Percentiles rank a stretch among this genome's conserved stretches.
These are phyloP conservation scores for Maudiozyma pseudohumilis DNA, from an alignment of 805 yeast species.

Conservation along the genomic window DNA sequence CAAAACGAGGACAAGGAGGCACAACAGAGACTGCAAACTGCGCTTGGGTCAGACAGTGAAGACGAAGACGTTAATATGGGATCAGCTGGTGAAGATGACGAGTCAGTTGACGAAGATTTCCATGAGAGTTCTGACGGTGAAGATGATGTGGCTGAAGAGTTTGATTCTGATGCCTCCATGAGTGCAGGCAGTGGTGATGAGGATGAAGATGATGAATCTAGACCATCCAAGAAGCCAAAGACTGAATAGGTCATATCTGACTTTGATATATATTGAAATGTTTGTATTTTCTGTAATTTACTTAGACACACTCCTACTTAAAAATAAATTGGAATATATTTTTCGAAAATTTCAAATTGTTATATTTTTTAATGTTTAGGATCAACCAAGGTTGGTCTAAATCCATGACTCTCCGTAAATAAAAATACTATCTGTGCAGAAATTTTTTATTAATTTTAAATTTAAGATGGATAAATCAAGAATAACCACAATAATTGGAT, in stretches of 20 bases:
- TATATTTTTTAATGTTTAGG: no score
- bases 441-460: no score
- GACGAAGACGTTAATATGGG: constrained; percentile 43
- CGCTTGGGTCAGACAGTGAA: constrained; percentile 50
- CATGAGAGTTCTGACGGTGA: constrained; percentile 39
- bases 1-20: constrained; percentile 87
- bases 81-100: constrained; percentile 75
- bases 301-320: no score
- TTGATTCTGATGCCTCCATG: constrained; percentile 48
- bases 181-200: constrained; percentile 27
- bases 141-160: constrained; percentile 71
- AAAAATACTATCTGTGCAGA: no score
- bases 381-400: no score
- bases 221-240: constrained; percentile 33
- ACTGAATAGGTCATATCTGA: constrained; percentile 7
- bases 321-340: no score
- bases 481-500: no score
- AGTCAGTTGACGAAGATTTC: constrained; percentile 81
- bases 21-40: constrained; percentile 68
- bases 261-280: neutral
- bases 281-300: neutral
- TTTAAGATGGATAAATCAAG: no score
- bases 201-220: constrained; percentile 17
- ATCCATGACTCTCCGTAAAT: no score
- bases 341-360: no score